phyloP scores from a whole-genome alignment of 1,284 basidiomycete genomes.

The Thelephora terrestris region DNA sequence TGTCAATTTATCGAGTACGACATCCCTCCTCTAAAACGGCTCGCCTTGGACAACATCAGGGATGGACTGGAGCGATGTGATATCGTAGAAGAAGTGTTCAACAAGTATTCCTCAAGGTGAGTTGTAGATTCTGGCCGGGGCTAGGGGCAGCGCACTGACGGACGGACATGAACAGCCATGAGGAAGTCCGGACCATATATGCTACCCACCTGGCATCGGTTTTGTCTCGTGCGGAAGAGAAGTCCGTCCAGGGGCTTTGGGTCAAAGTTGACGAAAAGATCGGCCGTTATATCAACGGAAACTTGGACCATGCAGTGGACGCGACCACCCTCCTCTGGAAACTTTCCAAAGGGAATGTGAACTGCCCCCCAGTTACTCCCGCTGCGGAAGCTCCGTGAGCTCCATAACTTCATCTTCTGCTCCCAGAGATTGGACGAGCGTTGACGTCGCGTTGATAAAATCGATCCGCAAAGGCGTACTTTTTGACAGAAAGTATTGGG shows the following conservation, averaged over 20 bases:
- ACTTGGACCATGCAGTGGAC: not conserved
- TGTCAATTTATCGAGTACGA: slow-evolving; percentile 11
- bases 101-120: not conserved
- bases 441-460: not conserved
- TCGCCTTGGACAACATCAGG: slow-evolving; percentile 8
- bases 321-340: not conserved
- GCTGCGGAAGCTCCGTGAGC: too few species aligned
- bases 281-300: not conserved
- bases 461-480: not conserved
- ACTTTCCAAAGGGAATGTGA: too few species aligned
- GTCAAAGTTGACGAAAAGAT: not conserved
- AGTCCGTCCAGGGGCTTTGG: not conserved
- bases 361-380: too few species aligned
- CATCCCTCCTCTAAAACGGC: slow-evolving; percentile 8
- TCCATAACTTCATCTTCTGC: too few species aligned
- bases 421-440: not conserved
- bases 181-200: not conserved
- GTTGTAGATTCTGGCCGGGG: too few species aligned
- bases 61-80: slow-evolving; percentile 9
- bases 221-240: not conserved
- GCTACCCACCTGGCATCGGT: not conserved
- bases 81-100: slow-evolving; percentile 13
- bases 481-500: too few species aligned
- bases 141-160: too few species aligned
- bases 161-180: not conserved